These are phyloP conservation scores for Nitzschia sp. DNA, from an alignment of 108 stramenopile genomes.

Conservation along the genomic window DNA sequence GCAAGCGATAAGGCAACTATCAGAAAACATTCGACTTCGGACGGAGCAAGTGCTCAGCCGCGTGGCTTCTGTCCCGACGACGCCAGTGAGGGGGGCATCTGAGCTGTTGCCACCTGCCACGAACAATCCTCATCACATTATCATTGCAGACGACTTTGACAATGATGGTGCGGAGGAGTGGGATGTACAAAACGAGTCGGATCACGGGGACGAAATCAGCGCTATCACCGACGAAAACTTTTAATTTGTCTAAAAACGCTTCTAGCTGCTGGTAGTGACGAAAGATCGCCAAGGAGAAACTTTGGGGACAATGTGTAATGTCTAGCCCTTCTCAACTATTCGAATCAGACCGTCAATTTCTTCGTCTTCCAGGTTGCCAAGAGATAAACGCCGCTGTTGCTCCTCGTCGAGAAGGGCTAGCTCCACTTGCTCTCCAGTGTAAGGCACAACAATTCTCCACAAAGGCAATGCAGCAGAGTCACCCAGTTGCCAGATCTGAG, in stretches of 20 bases:
- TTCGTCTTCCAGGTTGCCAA: slow-evolving; percentile 21
- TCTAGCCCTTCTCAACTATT: slow-evolving; percentile 1
- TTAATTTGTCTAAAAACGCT: slow-evolving; percentile 3
- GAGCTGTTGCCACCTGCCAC: not conserved
- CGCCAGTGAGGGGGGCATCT: not conserved
- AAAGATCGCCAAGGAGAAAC: not conserved
- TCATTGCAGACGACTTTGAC: not conserved
- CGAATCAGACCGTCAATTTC: slow-evolving; percentile 16
- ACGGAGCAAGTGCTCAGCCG: slow-evolving; percentile 30
- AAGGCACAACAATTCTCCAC: slow-evolving; percentile 19
- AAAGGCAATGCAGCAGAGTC: slow-evolving; percentile 36
- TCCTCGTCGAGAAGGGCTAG: slow-evolving; percentile 2
- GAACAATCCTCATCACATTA: not conserved
- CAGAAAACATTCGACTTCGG: slow-evolving; percentile 12
- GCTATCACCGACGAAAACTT: slow-evolving; percentile 43
- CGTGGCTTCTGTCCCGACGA: not conserved
- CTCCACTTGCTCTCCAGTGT: slow-evolving; percentile 20
- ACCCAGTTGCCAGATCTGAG: slow-evolving; percentile 82
- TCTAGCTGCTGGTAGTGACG: not conserved
- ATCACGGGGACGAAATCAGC: slow-evolving; percentile 49
- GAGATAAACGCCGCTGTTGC: slow-evolving; percentile 8
- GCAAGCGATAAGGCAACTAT: slow-evolving; percentile 29
- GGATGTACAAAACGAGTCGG: not conserved
- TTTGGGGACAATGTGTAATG: not conserved
- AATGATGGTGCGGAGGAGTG: not conserved